These are phyloP conservation scores for Letharia lupina DNA, from an alignment of 495 filamentous ascomycete genomes.

Conservation along the genomic window DNA sequence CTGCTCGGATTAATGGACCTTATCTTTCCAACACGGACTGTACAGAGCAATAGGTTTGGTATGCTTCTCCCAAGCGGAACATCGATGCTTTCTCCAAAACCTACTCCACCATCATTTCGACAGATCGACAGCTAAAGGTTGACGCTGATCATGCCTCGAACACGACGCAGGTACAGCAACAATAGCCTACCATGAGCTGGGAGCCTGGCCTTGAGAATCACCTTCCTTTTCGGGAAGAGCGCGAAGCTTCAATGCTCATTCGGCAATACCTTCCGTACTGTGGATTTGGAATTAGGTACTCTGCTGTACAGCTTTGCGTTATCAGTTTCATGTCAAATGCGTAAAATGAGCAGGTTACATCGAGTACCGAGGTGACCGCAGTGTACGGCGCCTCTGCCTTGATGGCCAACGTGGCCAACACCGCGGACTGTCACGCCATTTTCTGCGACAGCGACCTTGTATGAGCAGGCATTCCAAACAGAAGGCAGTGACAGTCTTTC, in stretches of 20 bases:
- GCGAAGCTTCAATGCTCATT: not conserved
- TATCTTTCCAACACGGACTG: not conserved
- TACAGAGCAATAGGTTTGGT: not conserved
- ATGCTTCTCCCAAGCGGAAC: constrained; percentile 2
- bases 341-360: not conserved
- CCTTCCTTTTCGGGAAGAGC: constrained; percentile 10
- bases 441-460: not conserved
- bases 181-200: not conserved
- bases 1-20: constrained; percentile 2
- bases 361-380: not conserved
- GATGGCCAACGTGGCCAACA: not conserved
- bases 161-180: not conserved
- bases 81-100: not conserved
- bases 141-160: not conserved
- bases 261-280: constrained; percentile 11
- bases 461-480: not conserved
- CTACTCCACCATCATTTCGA: not conserved
- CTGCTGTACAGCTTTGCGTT: not conserved
- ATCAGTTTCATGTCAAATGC: not conserved
- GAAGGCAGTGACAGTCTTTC: not conserved
- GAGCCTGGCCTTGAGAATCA: not conserved
- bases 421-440: not conserved
- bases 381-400: not conserved
- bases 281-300: not conserved
- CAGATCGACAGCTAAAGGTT: constrained; percentile 1